Evolutionary conservation across 2,329 filamentous ascomycete genomes (phyloP), one percentile per base, ranked within the genome.

Genomic region (Ceratocystis cacaofunesta): DNA sequence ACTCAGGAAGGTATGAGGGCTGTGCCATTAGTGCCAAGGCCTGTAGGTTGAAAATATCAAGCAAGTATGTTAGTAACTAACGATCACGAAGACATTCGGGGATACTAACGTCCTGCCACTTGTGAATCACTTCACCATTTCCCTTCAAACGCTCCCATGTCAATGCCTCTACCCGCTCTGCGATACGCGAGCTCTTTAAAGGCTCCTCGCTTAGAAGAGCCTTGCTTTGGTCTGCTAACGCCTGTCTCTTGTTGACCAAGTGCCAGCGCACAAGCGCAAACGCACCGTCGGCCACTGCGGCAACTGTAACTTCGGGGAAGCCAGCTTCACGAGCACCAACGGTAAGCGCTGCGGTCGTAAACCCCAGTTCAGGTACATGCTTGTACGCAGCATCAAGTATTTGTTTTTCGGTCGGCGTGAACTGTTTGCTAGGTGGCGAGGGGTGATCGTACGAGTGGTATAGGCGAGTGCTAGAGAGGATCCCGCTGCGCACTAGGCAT

Each of bases 1-100:
- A 92, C 7, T 84, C 77, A 0, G 90, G 84, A 43, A 95, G 81
- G 74, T 92, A 88, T 68, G 81, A 83, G 0, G 90, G 89, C 66
- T 95, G 86, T 3, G 91, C 90, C 89, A 96, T 96, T 68, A 95
- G 79, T 3, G 90, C 91, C 2, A 97, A 80, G 57, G 92, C 94
- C 88, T 94, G 68, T 46, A 8, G 17, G 28, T 43, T 25, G 15
- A 3, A 19, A 58, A 58, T 46, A 41, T 3, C 12, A 58, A 7
- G 22, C 22, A 17, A 41, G n/a, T 57, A 25, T 12, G 30, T 19
- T 32, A 61, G 32, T 22, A 48, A 44, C 30, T 5, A 63, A 61
- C 44, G 10, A 10, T 25, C 10, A 55, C n/a, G 30, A 43, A 36
- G 2, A 22, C 44, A 30, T 36, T 41, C 17, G 19, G 69, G 64